A percentile compares a stretch with the other conserved stretches of the same genome.
Evolutionary conservation across 352 stramenopile genomes (phyloP).

Genomic region (Aphanomyces euteiches): DNA sequence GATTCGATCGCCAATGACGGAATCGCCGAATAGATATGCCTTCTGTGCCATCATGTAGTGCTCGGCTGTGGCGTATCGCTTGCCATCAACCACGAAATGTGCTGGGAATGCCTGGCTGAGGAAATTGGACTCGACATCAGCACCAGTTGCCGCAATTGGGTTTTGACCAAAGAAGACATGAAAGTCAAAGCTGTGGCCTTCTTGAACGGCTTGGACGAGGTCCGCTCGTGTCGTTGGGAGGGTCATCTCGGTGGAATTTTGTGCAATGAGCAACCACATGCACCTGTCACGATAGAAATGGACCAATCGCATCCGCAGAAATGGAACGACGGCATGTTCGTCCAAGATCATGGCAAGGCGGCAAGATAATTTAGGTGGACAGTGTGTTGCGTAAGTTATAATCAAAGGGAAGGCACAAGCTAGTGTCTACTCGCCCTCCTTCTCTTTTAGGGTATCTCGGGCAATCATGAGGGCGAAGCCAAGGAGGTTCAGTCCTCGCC

Average conservation of each 20-base stretch:
- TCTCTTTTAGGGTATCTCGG: neutral
- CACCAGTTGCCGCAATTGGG: neutral
- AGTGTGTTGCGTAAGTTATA: too few relatives aligned
- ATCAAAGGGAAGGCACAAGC: neutral
- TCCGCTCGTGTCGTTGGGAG: too few relatives aligned
- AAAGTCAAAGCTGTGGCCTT: neutral
- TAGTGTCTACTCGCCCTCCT: neutral
- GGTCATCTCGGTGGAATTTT: too few relatives aligned
- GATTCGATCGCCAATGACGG: conserved; percentile 1
- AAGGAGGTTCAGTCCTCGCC: conserved; percentile 24
- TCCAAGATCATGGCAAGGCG: too few relatives aligned
- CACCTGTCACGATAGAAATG: too few relatives aligned
- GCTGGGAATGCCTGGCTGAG: conserved; percentile 5
- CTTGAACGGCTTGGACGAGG: neutral
- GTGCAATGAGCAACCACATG: too few relatives aligned
- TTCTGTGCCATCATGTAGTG: conserved; percentile 26
- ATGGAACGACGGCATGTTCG: too few relatives aligned
- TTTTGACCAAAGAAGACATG: neutral
- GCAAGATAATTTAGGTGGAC: too few relatives aligned
- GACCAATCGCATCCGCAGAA: too few relatives aligned
- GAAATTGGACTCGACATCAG: neutral
- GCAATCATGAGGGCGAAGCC: conserved; percentile 17
- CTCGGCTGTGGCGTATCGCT: conserved; percentile 18
- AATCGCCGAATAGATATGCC: conserved; percentile 14
- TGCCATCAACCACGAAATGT: neutral